Base-by-base conservation (phyloP, 2,329 filamentous ascomycete species). In the Aquanectria penicillioides region DNA sequence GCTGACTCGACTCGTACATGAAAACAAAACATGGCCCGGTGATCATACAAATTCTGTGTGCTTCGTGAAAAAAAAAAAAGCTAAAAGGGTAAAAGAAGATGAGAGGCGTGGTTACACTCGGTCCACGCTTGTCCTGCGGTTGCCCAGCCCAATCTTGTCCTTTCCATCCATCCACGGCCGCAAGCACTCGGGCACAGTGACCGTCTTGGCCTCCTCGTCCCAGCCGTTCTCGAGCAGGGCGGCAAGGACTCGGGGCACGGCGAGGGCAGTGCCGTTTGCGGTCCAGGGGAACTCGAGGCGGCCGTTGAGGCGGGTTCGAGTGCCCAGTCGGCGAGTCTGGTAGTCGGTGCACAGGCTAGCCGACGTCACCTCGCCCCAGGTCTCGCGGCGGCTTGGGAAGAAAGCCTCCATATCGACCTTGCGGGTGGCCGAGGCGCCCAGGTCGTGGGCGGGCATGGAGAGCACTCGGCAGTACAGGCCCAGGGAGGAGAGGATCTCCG, bases 381-480 rank as follows among this genome's bases (percentile, higher is more conserved):
- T 83, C 22, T 82, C 80, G 47, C 79, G 81, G 5, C 94, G 86
- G 34, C 91, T 94, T 0, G 95, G 95, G 79, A 99, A 98, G 77
- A 90, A 94, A 3, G 92, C 93, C 74, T 99, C 95, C 53, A 99
- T 97, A 74, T 99, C 95, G 64, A 90, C 85, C 76, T 99, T 99
- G 61, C 94, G 86, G 18, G 82, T 84, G 11, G 95, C 95, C 23
- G 91, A 94, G 7, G 95, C 94, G 64, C 95, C 95, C 1, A 99
- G 87, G 75, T 99, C 95, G 1, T 86, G 81, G 0, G 89, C 85
- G 0, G 95, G 94, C 94, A 98, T 98, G 75, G 97, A 93, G 7
- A 99, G 85, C 15, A 99, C 83, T 57, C 94, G 92, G 71, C 92
- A 97, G 73, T 92, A 89, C 26, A 99, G 85, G 31, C 89, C 90